These are phyloP conservation scores for Serendipita sp. DNA, from an alignment of 768 basidiomycete genomes.

Conservation along the genomic window DNA sequence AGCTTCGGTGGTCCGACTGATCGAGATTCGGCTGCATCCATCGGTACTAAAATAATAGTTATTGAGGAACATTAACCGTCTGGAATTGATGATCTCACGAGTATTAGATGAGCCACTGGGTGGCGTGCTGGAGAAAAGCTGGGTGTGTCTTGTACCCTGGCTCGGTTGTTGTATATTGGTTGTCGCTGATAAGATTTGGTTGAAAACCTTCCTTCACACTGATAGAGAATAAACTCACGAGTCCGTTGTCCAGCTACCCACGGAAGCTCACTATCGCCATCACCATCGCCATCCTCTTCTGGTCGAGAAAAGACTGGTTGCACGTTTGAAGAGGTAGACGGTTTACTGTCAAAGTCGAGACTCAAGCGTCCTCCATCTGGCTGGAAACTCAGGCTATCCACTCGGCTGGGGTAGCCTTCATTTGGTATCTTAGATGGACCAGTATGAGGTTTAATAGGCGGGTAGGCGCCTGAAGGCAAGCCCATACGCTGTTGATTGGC, in stretches of 20 bases:
- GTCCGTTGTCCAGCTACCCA: constrained; percentile 24
- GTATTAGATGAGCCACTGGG: background rate
- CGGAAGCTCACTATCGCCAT: constrained; percentile 33
- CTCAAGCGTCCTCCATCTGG: background rate
- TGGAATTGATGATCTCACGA: background rate
- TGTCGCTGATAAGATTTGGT: no score
- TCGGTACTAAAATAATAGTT: background rate
- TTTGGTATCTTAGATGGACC: background rate
- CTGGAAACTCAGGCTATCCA: background rate
- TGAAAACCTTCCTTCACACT: no score
- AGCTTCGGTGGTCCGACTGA: background rate
- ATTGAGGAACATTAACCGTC: background rate
- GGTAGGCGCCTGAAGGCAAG: background rate
- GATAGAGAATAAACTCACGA: background rate
- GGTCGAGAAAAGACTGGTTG: background rate
- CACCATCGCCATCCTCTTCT: background rate
- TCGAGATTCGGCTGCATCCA: background rate
- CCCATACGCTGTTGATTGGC: constrained; percentile 16
- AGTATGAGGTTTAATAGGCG: constrained; percentile 10
- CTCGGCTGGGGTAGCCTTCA: background rate
- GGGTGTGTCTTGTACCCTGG: no score
- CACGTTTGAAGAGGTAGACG: background rate
- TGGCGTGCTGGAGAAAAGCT: background rate
- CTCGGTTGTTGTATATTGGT: no score
- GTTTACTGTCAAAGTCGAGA: background rate